Conservation (phyloP, 2,329 filamentous ascomycete species). For the Fusarium gaditjirri region DNA sequence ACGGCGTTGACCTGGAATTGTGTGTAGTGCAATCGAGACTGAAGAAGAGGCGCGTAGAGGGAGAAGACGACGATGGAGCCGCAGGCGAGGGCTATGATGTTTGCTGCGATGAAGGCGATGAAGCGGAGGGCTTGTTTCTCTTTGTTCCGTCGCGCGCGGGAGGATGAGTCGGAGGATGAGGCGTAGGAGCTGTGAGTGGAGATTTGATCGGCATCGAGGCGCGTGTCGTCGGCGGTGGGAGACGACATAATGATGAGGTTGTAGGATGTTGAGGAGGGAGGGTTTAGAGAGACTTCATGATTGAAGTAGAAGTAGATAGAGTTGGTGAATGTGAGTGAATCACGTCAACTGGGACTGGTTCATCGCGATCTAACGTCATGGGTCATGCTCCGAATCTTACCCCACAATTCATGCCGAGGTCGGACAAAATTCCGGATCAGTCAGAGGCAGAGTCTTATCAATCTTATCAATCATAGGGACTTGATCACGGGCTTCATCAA, state of each 20-base stretch:
- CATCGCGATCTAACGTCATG: slow-evolving; percentile 39
- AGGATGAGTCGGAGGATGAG: slow-evolving; percentile 31
- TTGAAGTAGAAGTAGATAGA: background rate
- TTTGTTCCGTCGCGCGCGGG: slow-evolving; percentile 39
- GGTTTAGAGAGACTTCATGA: slow-evolving; percentile 19
- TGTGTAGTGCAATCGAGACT: slow-evolving; percentile 84
- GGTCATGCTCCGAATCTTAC: slow-evolving; percentile 14
- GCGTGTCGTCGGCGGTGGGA: slow-evolving; percentile 29
- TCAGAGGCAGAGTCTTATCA: background rate
- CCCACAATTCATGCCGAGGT: slow-evolving; percentile 31
- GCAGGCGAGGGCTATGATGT: slow-evolving; percentile 76
- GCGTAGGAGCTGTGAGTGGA: slow-evolving; percentile 41
- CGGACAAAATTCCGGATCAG: slow-evolving; percentile 7
- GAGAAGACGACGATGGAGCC: slow-evolving; percentile 95
- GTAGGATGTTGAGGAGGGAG: background rate
- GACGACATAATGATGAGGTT: slow-evolving; percentile 34
- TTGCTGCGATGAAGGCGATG: slow-evolving; percentile 64
- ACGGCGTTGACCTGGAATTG: slow-evolving; percentile 94
- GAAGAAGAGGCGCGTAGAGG: slow-evolving; percentile 91
- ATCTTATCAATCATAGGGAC: slow-evolving; percentile 3
- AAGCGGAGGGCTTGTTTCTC: slow-evolving; percentile 52
- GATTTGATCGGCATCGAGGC: slow-evolving; percentile 39
- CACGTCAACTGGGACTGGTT: slow-evolving; percentile 27
- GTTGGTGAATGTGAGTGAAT: slow-evolving; percentile 5
- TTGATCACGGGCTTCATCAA: background rate